Evolutionary conservation across 805 yeast genomes (phyloP).

Genomic region (Pichia deserticola): DNA sequence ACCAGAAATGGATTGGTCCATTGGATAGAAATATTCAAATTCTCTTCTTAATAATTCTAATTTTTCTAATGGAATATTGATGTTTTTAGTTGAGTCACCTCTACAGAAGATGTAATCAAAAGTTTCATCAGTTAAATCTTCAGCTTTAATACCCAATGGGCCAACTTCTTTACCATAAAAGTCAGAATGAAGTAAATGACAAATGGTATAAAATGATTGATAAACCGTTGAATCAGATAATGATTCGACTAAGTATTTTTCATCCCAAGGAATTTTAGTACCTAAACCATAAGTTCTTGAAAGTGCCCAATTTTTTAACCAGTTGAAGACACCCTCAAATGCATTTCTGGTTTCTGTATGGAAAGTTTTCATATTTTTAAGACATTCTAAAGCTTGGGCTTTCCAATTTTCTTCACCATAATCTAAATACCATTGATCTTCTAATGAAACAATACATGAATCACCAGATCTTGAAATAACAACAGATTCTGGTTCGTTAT

Average conservation of each 20-base stretch:
- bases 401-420: slow-evolving; percentile 96
- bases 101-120: slow-evolving; percentile 86
- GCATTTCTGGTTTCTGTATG: slow-evolving; percentile 81
- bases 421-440: slow-evolving; percentile 97
- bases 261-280: slow-evolving; percentile 94
- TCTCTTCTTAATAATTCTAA: slow-evolving; percentile 78
- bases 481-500: slow-evolving; percentile 87
- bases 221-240: slow-evolving; percentile 93
- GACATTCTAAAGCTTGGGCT: slow-evolving; percentile 68
- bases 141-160: slow-evolving; percentile 64
- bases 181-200: slow-evolving; percentile 80
- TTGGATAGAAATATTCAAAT: slow-evolving; percentile 94
- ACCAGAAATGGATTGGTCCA: slow-evolving; percentile 88
- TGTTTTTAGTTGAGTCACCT: slow-evolving; percentile 37
- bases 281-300: slow-evolving; percentile 96
- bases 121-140: slow-evolving; percentile 86
- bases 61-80: slow-evolving; percentile 58
- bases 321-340: slow-evolving; percentile 86
- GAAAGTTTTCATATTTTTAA: slow-evolving; percentile 69
- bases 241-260: slow-evolving; percentile 85
- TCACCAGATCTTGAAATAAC: slow-evolving; percentile 96
- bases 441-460: slow-evolving; percentile 90
- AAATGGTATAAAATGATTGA: slow-evolving; percentile 89
- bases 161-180: slow-evolving; percentile 76
- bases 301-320: slow-evolving; percentile 98